Percentiles rank a stretch among this genome's conserved stretches.
These are phyloP conservation scores for Dichotomocladium elegans DNA, from an alignment of 371 early-diverging fungal species.

Conservation along the genomic window DNA sequence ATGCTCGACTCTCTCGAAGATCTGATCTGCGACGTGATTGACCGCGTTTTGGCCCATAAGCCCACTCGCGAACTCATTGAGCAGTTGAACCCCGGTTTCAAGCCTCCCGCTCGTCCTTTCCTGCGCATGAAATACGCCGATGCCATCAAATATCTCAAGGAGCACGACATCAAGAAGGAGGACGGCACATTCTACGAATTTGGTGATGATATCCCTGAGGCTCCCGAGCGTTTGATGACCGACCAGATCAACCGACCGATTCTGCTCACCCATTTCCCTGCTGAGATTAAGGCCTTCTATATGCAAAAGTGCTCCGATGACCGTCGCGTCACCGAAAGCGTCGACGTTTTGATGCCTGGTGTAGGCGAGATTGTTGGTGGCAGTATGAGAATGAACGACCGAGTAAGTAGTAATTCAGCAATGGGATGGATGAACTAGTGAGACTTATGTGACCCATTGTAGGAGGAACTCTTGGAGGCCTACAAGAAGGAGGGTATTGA, in stretches of 20 bases:
- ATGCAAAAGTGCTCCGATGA: constrained; percentile 92
- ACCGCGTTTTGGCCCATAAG: constrained; percentile 76
- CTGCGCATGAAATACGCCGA: constrained; percentile 96
- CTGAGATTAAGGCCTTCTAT: constrained; percentile 99
- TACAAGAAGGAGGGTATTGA: constrained; percentile 97
- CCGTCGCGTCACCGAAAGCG: constrained; percentile 89
- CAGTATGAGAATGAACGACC: constrained; percentile 96
- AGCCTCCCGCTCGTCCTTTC: constrained; percentile 88
- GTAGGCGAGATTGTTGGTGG: constrained; percentile 99
- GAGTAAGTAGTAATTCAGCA: constrained; percentile 48
- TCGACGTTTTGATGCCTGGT: constrained; percentile 98
- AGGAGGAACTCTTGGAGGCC: constrained; percentile 89
- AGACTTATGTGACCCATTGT: constrained; percentile 2
- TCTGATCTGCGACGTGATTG: constrained; percentile 87
- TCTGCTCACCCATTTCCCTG: constrained; percentile 97
- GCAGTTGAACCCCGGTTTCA: constrained; percentile 93
- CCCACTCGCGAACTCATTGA: constrained; percentile 73
- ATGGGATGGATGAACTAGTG: too few species aligned
- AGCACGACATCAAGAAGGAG: constrained; percentile 87
- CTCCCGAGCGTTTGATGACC: constrained; percentile 98
- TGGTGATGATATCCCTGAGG: constrained; percentile 99
- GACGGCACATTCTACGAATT: constrained; percentile 89
- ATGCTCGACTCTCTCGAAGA: constrained; percentile 90
- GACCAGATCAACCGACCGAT: constrained; percentile 97
- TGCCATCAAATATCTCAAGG: constrained; percentile 95